A percentile compares a stretch with the other conserved stretches of the same genome.
phyloP scores from a whole-genome alignment of 768 basidiomycete species.

The Astraeus odoratus region DNA sequence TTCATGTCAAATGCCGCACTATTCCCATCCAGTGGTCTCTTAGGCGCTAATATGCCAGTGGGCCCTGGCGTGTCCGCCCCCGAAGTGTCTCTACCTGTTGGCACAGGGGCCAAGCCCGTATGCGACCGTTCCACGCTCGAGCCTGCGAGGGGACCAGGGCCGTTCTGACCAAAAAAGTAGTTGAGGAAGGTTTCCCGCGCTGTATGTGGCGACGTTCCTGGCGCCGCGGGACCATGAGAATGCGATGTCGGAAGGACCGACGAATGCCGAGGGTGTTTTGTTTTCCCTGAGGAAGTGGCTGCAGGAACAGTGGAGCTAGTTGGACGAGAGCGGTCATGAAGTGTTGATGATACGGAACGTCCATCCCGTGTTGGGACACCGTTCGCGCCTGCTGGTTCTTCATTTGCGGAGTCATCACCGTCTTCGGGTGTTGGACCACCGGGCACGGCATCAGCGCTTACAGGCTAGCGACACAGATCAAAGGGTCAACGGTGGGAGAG shows the following conservation, averaged over 20 bases:
- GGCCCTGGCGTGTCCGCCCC: slow-evolving; percentile 44
- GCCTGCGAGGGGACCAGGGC: slow-evolving; percentile 63
- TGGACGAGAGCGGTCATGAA: slow-evolving; percentile 67
- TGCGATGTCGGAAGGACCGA: slow-evolving; percentile 21
- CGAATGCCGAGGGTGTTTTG: slow-evolving; percentile 28
- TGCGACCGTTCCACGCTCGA: slow-evolving; percentile 41
- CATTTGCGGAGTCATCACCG: slow-evolving; percentile 58
- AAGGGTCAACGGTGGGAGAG: slow-evolving; percentile 5
- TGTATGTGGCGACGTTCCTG: slow-evolving; percentile 39
- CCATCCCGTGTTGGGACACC: slow-evolving; percentile 46
- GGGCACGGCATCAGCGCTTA: slow-evolving; percentile 56
- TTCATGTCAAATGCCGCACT: slow-evolving; percentile 97
- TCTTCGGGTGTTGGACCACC: slow-evolving; percentile 46
- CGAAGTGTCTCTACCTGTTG: slow-evolving; percentile 61
- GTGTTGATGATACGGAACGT: slow-evolving; percentile 71
- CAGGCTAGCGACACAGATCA: slow-evolving; percentile 39
- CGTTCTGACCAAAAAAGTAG: slow-evolving; percentile 95
- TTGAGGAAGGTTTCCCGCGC: slow-evolving; percentile 92
- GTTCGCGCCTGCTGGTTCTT: slow-evolving; percentile 48
- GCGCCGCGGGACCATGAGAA: slow-evolving; percentile 27
- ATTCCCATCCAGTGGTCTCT: slow-evolving; percentile 61
- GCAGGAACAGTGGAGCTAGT: slow-evolving; percentile 31
- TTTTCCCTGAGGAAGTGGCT: slow-evolving; percentile 19
- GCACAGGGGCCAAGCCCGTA: slow-evolving; percentile 26
- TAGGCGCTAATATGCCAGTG: slow-evolving; percentile 60